phyloP scores from a whole-genome alignment of 1,139 yeast genomes.

The Saccharomyces pastorianus region DNA sequence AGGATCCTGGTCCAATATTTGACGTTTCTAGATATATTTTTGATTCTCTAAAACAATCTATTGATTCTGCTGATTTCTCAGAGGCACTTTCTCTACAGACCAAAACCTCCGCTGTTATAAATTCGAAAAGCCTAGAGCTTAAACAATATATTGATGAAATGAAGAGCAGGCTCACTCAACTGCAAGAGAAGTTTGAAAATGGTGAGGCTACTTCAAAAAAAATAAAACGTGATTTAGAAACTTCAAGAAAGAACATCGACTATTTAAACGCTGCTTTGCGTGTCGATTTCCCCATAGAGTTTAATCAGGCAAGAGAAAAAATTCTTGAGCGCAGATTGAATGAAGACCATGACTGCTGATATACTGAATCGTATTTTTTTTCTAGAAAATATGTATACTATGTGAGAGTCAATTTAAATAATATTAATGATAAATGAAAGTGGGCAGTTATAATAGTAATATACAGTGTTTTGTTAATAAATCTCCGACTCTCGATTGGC shows the following conservation, averaged over 20 bases:
- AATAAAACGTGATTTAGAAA: constrained; percentile 17
- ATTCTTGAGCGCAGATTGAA: constrained; percentile 22
- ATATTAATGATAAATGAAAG: not conserved
- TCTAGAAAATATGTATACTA: not conserved
- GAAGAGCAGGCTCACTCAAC: constrained; percentile 12
- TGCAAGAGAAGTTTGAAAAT: constrained; percentile 18
- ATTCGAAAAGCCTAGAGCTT: constrained; percentile 27
- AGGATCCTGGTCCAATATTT: constrained; percentile 26
- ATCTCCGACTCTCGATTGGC: not conserved
- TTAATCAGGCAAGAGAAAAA: constrained; percentile 27
- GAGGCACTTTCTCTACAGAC: constrained; percentile 28
- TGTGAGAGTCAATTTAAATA: not conserved
- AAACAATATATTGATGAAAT: constrained; percentile 23
- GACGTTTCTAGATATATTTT: constrained; percentile 28
- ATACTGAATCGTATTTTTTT: not conserved
- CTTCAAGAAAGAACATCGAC: constrained; percentile 17
- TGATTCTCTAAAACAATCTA: constrained; percentile 23
- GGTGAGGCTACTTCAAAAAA: constrained; percentile 18
- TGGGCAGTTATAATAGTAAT: not conserved
- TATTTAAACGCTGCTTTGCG: constrained; percentile 17
- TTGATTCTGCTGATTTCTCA: constrained; percentile 28
- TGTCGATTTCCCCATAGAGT: constrained; percentile 28
- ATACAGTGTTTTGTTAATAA: not conserved
- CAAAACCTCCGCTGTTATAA: constrained; percentile 29
- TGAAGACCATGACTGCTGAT: constrained; percentile 5